Percentiles rank a stretch among this genome's conserved stretches.
Evolutionary conservation across 2,329 filamentous ascomycete genomes (phyloP).

Genomic region (Malbranchea zuffiana): DNA sequence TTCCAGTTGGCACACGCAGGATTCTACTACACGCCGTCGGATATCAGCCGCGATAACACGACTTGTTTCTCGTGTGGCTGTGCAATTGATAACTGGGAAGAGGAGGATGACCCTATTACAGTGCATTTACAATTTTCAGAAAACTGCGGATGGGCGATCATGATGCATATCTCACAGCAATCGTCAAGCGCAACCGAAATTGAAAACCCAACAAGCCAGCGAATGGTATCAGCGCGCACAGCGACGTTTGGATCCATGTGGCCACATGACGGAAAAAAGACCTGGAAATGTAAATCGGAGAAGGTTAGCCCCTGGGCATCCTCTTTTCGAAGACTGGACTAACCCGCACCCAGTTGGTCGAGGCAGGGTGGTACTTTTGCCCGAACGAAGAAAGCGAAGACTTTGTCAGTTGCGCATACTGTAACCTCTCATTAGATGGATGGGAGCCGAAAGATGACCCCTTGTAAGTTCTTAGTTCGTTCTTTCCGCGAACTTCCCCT

Average conservation of each 20-base stretch:
- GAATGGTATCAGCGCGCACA: constrained; percentile 65
- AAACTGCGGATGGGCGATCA: constrained; percentile 78
- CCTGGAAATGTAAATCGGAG: constrained; percentile 80
- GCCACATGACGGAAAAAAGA: constrained; percentile 75
- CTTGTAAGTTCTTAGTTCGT: constrained; percentile 45
- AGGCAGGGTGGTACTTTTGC: constrained; percentile 89
- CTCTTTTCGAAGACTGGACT: constrained; percentile 2
- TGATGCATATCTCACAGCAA: constrained; percentile 46
- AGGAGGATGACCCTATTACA: constrained; percentile 65
- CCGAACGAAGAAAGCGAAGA: constrained; percentile 75
- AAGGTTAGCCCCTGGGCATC: constrained; percentile 49
- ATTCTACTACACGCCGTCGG: constrained; percentile 74
- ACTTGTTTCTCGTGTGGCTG: constrained; percentile 79
- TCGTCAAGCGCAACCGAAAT: constrained; percentile 39
- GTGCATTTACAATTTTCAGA: constrained; percentile 80
- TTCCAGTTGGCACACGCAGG: constrained; percentile 74
- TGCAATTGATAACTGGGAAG: constrained; percentile 83
- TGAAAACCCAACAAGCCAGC: constrained; percentile 61
- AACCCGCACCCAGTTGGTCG: constrained; percentile 54
- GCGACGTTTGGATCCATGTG: constrained; percentile 66
- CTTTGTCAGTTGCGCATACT: constrained; percentile 84
- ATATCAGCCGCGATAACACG: constrained; percentile 72
- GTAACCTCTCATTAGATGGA: constrained; percentile 75
- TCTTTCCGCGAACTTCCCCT: constrained; percentile 14
- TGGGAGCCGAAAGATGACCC: constrained; percentile 94